Evolutionary conservation across 768 basidiomycete genomes (phyloP).

Genomic region (Kwoniella dendrophila): DNA sequence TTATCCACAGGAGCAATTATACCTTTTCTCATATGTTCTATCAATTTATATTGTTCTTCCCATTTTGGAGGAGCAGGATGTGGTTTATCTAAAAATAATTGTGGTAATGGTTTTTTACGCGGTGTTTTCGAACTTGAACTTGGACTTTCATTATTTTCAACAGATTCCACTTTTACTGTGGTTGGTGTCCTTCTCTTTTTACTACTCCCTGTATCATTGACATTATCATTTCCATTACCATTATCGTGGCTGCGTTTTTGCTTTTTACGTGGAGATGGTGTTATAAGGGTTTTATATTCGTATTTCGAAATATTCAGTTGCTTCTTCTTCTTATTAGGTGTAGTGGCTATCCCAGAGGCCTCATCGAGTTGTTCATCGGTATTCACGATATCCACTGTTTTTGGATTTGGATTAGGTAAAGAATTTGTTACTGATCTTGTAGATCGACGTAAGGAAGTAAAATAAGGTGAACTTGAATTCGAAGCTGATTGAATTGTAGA

Average conservation of each 20-base stretch:
- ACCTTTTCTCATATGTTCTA: slow-evolving; percentile 73
- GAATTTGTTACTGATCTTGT: slow-evolving; percentile 18
- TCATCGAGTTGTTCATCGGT: too few relatives aligned
- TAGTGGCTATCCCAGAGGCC: too few relatives aligned
- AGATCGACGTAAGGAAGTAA: slow-evolving; percentile 25
- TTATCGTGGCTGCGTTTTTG: not conserved
- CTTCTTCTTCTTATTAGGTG: not conserved
- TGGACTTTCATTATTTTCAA: not conserved
- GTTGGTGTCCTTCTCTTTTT: not conserved
- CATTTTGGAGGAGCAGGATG: slow-evolving; percentile 51
- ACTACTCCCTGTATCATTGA: too few relatives aligned
- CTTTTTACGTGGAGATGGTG: slow-evolving; percentile 30
- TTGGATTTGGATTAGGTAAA: too few relatives aligned
- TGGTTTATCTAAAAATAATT: slow-evolving; percentile 47
- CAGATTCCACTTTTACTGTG: slow-evolving; percentile 17
- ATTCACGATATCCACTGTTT: too few relatives aligned
- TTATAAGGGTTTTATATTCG: slow-evolving; percentile 13
- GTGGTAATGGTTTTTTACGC: slow-evolving; percentile 42
- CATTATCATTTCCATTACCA: too few relatives aligned
- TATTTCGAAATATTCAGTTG: slow-evolving; percentile 16
- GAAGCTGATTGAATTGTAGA: not conserved
- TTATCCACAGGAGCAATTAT: slow-evolving; percentile 84
- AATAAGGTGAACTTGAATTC: slow-evolving; percentile 9
- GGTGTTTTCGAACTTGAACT: not conserved
- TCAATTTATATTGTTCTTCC: slow-evolving; percentile 56